Base-by-base conservation (phyloP, 2,329 filamentous ascomycete genomes). In the Celoporthe dispersa region DNA sequence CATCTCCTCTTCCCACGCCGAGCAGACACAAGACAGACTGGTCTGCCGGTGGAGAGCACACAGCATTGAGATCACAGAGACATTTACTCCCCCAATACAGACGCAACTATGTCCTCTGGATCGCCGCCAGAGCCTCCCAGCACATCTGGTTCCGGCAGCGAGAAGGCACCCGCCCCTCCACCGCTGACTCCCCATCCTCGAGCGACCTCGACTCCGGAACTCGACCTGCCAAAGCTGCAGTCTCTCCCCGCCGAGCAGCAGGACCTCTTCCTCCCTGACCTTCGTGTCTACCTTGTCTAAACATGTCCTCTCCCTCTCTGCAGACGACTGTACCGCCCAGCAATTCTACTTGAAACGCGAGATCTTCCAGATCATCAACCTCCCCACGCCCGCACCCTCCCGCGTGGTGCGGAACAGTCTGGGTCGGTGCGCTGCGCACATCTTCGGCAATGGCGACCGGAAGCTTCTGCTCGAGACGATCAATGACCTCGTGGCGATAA, bases 391-490 rank as follows among this genome's bases (percentile, higher is more conserved):
- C 68, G 88, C 92, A 63, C 94, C 95, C 51, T 95, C 94, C 57
- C 89, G 96, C 78, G 92, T 97, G 55, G 92, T 98, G 78, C 90
- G 96, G 75, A 96, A 95, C 81, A 97, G 95, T 78, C 80, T 98
- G 48, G 95, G 94, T 63, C 88, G 89, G 80, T 95, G 94, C 75
- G 91, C 98, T 74, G 91, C 91, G 57, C 90, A 92, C 76, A 90
- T 98, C 70, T 92, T 99, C 74, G 87, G 86, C 22, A 91, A 92
- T 73, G 96, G 96, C 16, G 95, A 98, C 81, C 88, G 95, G 73
- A 97, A 97, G 78, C 86, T 97, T 65, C 87, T 99, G 2, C 98
- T 97, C 78, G 96, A 99, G 80, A 97, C 94, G 0, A 92, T 98
- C 78, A 97, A 96, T 76, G 95, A 98, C 74, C 85, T 98, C 14